Evolutionary conservation across 768 basidiomycete species (phyloP).

Genomic region (Mycena filopes): DNA sequence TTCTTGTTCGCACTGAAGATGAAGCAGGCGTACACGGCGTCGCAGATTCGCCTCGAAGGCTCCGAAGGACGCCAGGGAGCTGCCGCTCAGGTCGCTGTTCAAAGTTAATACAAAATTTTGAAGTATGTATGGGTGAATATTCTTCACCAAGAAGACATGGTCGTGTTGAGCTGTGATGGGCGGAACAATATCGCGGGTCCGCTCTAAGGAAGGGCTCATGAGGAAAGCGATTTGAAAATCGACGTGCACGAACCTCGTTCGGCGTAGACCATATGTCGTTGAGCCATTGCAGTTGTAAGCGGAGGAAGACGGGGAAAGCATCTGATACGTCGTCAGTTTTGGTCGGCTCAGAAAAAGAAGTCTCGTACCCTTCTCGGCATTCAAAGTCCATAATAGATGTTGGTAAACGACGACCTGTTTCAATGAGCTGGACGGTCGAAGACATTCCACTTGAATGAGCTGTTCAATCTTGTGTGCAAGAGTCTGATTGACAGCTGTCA

Average conservation of each 20-base stretch:
- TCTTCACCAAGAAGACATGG: constrained; percentile 56
- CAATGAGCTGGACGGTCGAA: constrained; percentile 48
- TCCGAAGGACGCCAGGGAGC: constrained; percentile 52
- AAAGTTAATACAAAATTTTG: constrained; percentile 9
- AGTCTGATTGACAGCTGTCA: constrained; percentile 26
- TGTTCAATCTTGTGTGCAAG: constrained; percentile 40
- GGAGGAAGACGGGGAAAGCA: constrained; percentile 42
- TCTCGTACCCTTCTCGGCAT: constrained; percentile 53
- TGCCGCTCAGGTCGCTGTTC: constrained; percentile 53
- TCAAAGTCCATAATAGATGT: constrained; percentile 64
- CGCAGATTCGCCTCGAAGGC: constrained; percentile 51
- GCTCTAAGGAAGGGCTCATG: constrained; percentile 20
- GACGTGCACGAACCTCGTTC: constrained; percentile 37
- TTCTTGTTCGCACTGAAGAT: constrained; percentile 51
- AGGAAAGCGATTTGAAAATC: constrained; percentile 1
- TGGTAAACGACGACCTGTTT: constrained; percentile 62
- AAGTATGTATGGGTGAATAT: constrained; percentile 11
- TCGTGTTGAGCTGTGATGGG: constrained; percentile 52
- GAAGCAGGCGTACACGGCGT: constrained; percentile 49
- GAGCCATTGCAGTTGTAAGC: constrained; percentile 60
- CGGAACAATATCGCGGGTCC: constrained; percentile 57
- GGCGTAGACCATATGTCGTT: constrained; percentile 57
- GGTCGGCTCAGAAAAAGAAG: background rate
- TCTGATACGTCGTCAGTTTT: constrained; percentile 38
- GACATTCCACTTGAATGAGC: constrained; percentile 53